Evolutionary conservation across 1,139 yeast genomes (phyloP).

Genomic region (Geotrichum europaeum): DNA sequence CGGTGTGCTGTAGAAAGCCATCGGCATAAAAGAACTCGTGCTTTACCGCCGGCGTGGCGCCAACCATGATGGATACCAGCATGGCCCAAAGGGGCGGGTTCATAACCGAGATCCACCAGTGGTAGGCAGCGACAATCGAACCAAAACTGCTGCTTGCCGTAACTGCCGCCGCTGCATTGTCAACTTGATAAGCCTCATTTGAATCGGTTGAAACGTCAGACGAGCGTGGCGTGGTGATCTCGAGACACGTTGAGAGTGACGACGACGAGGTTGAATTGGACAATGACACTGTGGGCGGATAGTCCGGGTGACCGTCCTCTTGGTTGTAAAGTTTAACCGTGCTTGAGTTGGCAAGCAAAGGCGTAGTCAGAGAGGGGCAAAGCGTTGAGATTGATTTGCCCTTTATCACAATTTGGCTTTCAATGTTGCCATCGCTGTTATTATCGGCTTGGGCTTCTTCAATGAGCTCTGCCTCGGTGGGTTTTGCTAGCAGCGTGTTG

Average conservation of each 20-base stretch:
- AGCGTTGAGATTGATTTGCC: conserved; percentile 5
- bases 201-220: not conserved
- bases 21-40: conserved; percentile 53
- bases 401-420: not conserved
- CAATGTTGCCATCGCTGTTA: conserved; percentile 9
- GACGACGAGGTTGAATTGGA: conserved; percentile 7
- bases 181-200: not conserved
- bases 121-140: conserved; percentile 1
- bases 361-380: not conserved
- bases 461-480: conserved; percentile 27
- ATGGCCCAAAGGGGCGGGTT: conserved; percentile 95
- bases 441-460: conserved; percentile 15
- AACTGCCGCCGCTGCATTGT: not conserved
- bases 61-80: conserved; percentile 76
- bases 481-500: conserved; percentile 57
- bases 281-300: not conserved
- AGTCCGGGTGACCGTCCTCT: not conserved
- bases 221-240: not conserved
- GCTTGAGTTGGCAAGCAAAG: conserved; percentile 3
- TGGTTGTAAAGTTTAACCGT: conserved; percentile 1
- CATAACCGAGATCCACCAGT: conserved; percentile 49
- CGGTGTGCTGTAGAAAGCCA: conserved; percentile 70
- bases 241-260: conserved; percentile 11
- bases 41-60: conserved; percentile 68
- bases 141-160: not conserved